Evolutionary conservation across 257 asterid species (phyloP), one percentile per base, ranked within the genome.

Genomic region (Lithospermum erythrorhizon): DNA sequence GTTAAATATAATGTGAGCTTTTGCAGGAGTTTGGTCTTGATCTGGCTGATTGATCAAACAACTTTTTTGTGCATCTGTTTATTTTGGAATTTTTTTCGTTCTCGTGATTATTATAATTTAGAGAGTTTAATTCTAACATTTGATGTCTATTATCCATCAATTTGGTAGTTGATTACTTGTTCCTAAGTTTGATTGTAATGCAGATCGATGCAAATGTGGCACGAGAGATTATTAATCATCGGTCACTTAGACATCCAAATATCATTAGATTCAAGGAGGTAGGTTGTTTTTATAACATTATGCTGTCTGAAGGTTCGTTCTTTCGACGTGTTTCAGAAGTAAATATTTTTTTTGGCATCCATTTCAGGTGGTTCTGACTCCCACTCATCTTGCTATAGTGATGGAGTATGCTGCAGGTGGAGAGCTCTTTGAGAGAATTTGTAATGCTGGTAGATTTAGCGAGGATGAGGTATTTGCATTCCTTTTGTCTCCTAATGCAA

Each of bases 261-360:
- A 89, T 89, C 22, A 83, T 89, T 72, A 85, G 94, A 32, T 89
- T 86, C 79, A 89, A 83, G 70, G 94, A 89, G 89, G 95, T 81
- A 45, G 6, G 13, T 6, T 49, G n/a, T 18, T 14, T 20, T 30
- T n/a, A 1, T 10, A 20, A 56, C 23, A 4, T 29, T 30, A 3
- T 41, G 3, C 0, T 17, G 13, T 27, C 16, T 21, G 16, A 18
- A 35, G 24, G 19, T 4, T 27, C 35, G 53, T 23, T 19, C 23
- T 9, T 7, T n/a, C n/a, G n/a, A n/a, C n/a, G 54, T 21, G 18
- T 30, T 59, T 17, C 21, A 20, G 30, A 5, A 35, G 37, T 61
- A 16, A 15, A 16, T 6, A 22, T 55, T 10, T 6, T 32, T 17
- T 21, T 4, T 25, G 63, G 17, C 13, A 6, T 24, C 6, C 8